phyloP scores from a whole-genome alignment of 352 stramenopile genomes.

The Globisporangium irregulare region DNA sequence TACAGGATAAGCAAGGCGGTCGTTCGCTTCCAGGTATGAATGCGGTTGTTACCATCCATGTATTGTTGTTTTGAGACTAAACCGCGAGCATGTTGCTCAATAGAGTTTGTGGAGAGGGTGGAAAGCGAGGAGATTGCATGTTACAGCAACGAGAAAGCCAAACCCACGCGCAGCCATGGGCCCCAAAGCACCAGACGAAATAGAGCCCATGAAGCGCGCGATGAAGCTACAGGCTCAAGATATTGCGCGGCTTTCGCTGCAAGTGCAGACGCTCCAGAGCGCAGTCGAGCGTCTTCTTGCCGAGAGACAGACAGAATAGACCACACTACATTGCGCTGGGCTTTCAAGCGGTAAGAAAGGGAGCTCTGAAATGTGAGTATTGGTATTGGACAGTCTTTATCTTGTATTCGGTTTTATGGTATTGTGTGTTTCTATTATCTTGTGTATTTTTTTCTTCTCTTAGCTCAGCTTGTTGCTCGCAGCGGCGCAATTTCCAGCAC shows the following conservation, averaged over 20 bases:
- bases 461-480: slow-evolving; percentile 1
- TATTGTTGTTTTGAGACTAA: not conserved
- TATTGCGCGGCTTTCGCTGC: slow-evolving; percentile 23
- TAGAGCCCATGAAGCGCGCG: slow-evolving; percentile 17
- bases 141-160: not conserved
- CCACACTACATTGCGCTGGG: not conserved
- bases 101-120: slow-evolving; percentile 22
- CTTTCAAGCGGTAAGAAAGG: not conserved
- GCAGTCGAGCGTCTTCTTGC: slow-evolving; percentile 20
- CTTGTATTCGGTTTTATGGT: not conserved
- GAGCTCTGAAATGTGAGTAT: not conserved
- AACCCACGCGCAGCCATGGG: not conserved
- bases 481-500: slow-evolving; percentile 55
- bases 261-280: slow-evolving; percentile 27
- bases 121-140: not conserved
- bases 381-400: not conserved
- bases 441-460: not conserved
- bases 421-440: not conserved
- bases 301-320: slow-evolving; percentile 9
- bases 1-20: slow-evolving; percentile 7
- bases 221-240: slow-evolving; percentile 28
- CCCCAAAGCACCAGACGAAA: not conserved
- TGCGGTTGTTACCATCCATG: not conserved
- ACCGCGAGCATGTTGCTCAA: not conserved
- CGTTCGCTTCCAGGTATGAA: slow-evolving; percentile 25